A percentile compares a stretch with the other conserved stretches of the same genome.
Evolutionary conservation across 2,329 filamentous ascomycete genomes (phyloP).

Genomic region (Niveomyces coronatus): DNA sequence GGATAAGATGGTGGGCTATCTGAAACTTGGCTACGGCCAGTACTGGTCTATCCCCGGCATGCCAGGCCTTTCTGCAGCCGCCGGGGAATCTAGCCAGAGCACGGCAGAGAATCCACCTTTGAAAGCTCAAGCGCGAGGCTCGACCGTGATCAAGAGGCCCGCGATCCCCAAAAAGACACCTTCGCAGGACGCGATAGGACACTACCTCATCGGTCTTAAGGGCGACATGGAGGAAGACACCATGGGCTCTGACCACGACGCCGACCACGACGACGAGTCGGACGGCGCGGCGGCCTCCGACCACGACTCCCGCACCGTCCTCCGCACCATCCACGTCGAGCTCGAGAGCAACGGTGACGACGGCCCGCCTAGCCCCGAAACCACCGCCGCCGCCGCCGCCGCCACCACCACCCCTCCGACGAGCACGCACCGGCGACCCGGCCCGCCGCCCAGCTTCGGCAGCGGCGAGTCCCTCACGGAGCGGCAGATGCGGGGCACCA

Average conservation of each 20-base stretch:
- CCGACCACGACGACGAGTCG: conserved; percentile 19
- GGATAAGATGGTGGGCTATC: conserved; percentile 50
- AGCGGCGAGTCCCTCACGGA: conserved; percentile 20
- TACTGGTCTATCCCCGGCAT: conserved; percentile 44
- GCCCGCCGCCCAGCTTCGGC: too few relatives aligned
- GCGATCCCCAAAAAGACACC: conserved; percentile 11
- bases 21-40: conserved; percentile 59
- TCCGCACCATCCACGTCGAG: conserved; percentile 60
- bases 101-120: conserved; percentile 8
- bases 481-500: conserved; percentile 24
- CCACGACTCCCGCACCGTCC: conserved; percentile 44
- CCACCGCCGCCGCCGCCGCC: too few relatives aligned
- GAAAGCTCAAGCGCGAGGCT: not conserved
- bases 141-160: conserved; percentile 7
- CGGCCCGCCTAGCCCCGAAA: not conserved
- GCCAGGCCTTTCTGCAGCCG: conserved; percentile 10
- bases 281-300: conserved; percentile 23
- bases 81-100: conserved; percentile 10
- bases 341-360: conserved; percentile 27
- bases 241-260: conserved; percentile 18
- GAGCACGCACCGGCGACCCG: too few relatives aligned
- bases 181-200: conserved; percentile 26
- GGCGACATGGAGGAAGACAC: conserved; percentile 52
- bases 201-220: conserved; percentile 58
- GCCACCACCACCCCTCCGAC: too few relatives aligned